Base-by-base conservation (phyloP, 129 eudicot genomes). In the Flaveria brownii region DNA sequence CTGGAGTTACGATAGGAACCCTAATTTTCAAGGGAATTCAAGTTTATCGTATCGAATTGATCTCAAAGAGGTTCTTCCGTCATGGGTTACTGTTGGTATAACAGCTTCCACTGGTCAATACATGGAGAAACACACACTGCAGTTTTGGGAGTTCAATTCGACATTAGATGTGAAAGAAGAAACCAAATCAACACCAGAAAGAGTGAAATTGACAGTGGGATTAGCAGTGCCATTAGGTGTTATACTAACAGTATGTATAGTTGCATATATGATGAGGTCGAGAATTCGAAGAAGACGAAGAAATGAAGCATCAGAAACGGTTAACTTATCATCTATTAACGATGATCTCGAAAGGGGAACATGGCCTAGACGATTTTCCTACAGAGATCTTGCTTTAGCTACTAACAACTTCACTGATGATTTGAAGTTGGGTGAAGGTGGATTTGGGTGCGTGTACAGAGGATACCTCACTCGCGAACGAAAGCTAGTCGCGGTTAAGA, bases 391-490 rank as follows among this genome's bases (percentile, higher is more conserved):
- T 41, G 76, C 69, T 70, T 26, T 62, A 39, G 86, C 90, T 22
- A 88, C 90, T 49, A 75, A 78, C 60, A 83, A 83, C 65, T 88
- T 88, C 80, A 61, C 83, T 3, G 59, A 63, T 20, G 82, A 81
- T 28, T 28, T 84, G 10, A 85, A 88, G 81, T 57, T 88, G 20
- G 93, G 93, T 4, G 81, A 83, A 68, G 93, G 93, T 39, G 93
- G 89, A 55, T 89, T 87, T 46, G 96, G 92, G 2, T 74, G 82
- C 9, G 90, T 89, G 65, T 87, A 78, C 78, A 85, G 73, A 59
- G 90, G 91, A 22, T 76, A 73, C 39, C 77, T 85, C 5, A 49
- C 67, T 0, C 82, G 72, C 57, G 76, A 76, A 11, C 68, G 71
- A 43, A 80, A 70, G n/a, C 28, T 77, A 59, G 80, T 85, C 33